Percentiles rank a stretch among this genome's conserved stretches.
phyloP scores from a whole-genome alignment of 345 rosid genomes.

The Melastoma malabathricum region DNA sequence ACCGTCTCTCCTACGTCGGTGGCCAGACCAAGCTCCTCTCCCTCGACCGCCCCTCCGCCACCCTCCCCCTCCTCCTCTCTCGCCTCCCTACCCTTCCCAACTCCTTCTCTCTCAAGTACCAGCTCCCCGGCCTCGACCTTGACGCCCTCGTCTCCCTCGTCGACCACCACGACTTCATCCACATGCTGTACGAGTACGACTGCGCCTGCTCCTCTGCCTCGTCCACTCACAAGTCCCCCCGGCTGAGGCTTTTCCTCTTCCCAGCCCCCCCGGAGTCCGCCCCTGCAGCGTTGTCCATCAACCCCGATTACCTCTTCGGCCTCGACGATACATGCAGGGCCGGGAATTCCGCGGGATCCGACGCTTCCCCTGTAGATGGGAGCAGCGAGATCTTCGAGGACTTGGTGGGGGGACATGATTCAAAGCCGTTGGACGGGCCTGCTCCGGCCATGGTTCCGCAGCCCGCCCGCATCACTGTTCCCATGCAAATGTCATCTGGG shows the following conservation, averaged over 20 bases:
- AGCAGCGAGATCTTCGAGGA: no score
- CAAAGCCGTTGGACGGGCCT: no score
- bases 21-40: slow-evolving; percentile 39
- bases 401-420: no score
- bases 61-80: slow-evolving; percentile 20
- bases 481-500: no score
- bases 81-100: slow-evolving; percentile 13
- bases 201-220: slow-evolving; percentile 5
- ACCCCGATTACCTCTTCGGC: no score
- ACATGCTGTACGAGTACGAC: slow-evolving; percentile 29
- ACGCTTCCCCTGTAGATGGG: no score
- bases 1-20: slow-evolving; percentile 23
- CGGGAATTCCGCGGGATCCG: no score
- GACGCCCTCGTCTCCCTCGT: slow-evolving; percentile 33
- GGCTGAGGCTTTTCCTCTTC: slow-evolving; percentile 27
- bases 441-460: no score
- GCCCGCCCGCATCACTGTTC: no score
- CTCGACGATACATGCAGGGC: no score
- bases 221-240: slow-evolving; percentile 1
- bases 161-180: slow-evolving; percentile 24
- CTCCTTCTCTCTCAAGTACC: slow-evolving; percentile 30
- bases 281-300: background rate
- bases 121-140: slow-evolving; percentile 33
- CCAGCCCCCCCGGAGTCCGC: background rate
- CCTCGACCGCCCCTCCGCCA: slow-evolving; percentile 11